Base-by-base conservation (phyloP, 73 alveolate species). In the Stentor roeselii region DNA sequence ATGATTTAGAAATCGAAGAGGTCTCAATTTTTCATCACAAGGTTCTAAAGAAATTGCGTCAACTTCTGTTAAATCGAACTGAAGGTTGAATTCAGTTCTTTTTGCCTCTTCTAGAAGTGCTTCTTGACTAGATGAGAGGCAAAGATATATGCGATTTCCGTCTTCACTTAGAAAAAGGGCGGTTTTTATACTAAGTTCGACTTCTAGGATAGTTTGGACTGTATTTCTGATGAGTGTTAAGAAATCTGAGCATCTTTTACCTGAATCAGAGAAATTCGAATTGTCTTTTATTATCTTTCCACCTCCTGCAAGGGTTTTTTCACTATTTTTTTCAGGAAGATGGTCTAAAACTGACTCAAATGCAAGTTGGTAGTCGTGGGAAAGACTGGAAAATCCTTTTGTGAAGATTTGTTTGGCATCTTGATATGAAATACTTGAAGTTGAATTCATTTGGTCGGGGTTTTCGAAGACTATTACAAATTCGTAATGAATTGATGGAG, bases 31-130 rank as follows among this genome's bases (percentile, higher is more conserved):
- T 3, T 30, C n/a, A 82, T 85, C 91, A 42, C 91, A 85, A 3
- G 91, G 91, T 59, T 85, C 86, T 42, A 85, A 4, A 6, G 86
- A 59, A 14, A 74, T 60, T n/a, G 78, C 31, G 60, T 86, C 91
- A 36, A 82, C 21, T 14, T 34, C 42, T 11, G 87, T 84, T 30
- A 86, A 36, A 60, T 76, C 80, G 15, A 86, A 60, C 36, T 60
- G 39, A 3, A 82, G 59, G 21, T 61, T 75, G 75, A 80, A 75
- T 30, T 86, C 85, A 27, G 78, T 84, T 6, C 42, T n/a, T 82
- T 86, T 85, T 1, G 91, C 91, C 6, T 36, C 89, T 4, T 42
- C 42, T 82, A 42, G 67, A 2, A 84, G 35, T 31, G 30, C 58
- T 3, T 86, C 35, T 41, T 42, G 6, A 6, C 60, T 37, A 31